phyloP scores from a whole-genome alignment of 2,329 filamentous ascomycete species.

The Xylariaceae sp. region DNA sequence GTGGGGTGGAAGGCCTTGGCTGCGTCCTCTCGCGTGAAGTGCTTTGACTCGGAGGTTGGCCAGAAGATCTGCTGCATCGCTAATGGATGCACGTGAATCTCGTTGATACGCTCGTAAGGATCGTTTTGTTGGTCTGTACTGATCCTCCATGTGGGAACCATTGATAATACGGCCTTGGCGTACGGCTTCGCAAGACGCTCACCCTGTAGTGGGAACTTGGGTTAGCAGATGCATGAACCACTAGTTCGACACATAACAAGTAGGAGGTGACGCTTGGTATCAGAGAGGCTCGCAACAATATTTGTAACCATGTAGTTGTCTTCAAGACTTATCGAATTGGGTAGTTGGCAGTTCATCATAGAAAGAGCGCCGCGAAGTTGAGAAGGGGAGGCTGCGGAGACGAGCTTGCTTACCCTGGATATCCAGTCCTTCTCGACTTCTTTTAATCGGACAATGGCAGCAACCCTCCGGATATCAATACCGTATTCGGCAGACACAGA shows the following conservation, averaged over 20 bases:
- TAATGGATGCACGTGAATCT: slow-evolving; percentile 59
- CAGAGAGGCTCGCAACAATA: slow-evolving; percentile 74
- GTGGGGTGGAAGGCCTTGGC: slow-evolving; percentile 61
- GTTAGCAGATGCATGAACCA: slow-evolving; percentile 15
- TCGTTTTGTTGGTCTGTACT: slow-evolving; percentile 46
- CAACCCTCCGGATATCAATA: slow-evolving; percentile 80
- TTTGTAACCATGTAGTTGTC: slow-evolving; percentile 88
- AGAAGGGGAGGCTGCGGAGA: background rate
- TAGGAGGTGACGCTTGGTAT: slow-evolving; percentile 34
- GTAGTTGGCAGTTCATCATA: slow-evolving; percentile 62
- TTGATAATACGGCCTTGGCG: slow-evolving; percentile 68
- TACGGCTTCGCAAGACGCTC: slow-evolving; percentile 77
- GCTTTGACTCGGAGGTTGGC: slow-evolving; percentile 60
- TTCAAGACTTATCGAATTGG: slow-evolving; percentile 99
- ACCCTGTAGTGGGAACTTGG: slow-evolving; percentile 49
- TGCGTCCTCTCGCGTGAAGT: slow-evolving; percentile 64
- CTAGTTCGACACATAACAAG: slow-evolving; percentile 15
- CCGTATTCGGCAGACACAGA: slow-evolving; percentile 73
- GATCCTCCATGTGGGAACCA: slow-evolving; percentile 72
- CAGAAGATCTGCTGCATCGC: slow-evolving; percentile 65
- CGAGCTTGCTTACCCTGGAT: slow-evolving; percentile 61
- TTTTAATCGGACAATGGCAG: slow-evolving; percentile 81
- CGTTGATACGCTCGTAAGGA: slow-evolving; percentile 61
- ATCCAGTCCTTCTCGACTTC: slow-evolving; percentile 79
- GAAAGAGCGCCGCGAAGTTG: slow-evolving; percentile 20